phyloP scores from a whole-genome alignment of 2,329 filamentous ascomycete genomes.

The Hortaea sp. region DNA sequence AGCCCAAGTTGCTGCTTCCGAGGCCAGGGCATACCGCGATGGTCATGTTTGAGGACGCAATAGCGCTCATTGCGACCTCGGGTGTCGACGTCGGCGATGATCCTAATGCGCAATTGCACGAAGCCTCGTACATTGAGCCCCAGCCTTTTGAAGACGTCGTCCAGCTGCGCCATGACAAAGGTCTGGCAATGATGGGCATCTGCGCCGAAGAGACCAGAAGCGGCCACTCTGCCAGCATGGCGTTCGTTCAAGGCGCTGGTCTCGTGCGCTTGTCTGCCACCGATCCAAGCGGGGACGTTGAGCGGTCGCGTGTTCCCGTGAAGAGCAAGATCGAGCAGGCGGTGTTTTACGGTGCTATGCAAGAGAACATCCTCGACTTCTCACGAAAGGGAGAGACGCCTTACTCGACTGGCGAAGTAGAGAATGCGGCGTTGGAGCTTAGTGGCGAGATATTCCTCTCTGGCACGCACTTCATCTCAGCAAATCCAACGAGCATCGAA shows the following conservation, averaged over 20 bases:
- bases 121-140: conserved; percentile 53
- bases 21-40: conserved; percentile 72
- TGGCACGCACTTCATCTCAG: conserved; percentile 62
- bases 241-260: conserved; percentile 50
- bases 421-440: conserved; percentile 64
- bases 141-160: conserved; percentile 77
- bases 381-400: conserved; percentile 51
- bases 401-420: conserved; percentile 62
- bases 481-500: conserved; percentile 61
- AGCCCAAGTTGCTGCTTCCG: conserved; percentile 65
- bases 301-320: conserved; percentile 52
- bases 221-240: conserved; percentile 29
- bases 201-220: conserved; percentile 37
- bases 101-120: conserved; percentile 63
- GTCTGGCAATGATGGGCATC: conserved; percentile 41
- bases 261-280: conserved; percentile 45
- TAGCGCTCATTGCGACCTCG: conserved; percentile 66
- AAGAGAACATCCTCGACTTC: conserved; percentile 75
- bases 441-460: conserved; percentile 77
- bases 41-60: conserved; percentile 65
- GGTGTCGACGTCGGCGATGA: conserved; percentile 48
- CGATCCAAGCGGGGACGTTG: conserved; percentile 52
- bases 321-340: conserved; percentile 90
- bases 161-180: conserved; percentile 53
- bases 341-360: conserved; percentile 75